phyloP scores from a whole-genome alignment of 805 yeast species.

The Sugiyamaella marilandica region DNA sequence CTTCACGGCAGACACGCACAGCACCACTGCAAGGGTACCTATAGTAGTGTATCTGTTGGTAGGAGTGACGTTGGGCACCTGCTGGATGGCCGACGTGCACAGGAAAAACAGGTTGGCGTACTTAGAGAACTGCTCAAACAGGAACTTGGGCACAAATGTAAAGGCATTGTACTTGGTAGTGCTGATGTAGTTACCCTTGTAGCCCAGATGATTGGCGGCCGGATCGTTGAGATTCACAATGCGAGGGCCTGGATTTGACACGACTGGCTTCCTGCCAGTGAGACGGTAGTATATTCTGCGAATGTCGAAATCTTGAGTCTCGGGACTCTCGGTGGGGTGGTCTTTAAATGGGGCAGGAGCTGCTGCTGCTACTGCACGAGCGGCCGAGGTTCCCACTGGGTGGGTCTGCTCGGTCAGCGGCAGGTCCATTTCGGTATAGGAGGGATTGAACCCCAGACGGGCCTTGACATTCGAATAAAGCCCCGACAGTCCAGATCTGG shows the following conservation, averaged over 20 bases:
- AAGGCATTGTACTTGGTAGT: constrained; percentile 94
- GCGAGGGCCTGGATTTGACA: constrained; percentile 47
- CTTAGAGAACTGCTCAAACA: constrained; percentile 94
- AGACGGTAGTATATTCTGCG: constrained; percentile 30
- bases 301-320: constrained; percentile 32
- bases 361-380: background rate
- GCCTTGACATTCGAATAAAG: constrained; percentile 24
- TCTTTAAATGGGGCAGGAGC: constrained; percentile 7
- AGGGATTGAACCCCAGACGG: constrained; percentile 25
- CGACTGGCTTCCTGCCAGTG: constrained; percentile 25
- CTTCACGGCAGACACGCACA: constrained; percentile 85
- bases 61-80: constrained; percentile 94
- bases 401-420: constrained; percentile 26
- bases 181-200: constrained; percentile 78
- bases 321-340: constrained; percentile 15
- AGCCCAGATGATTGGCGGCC: constrained; percentile 51
- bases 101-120: constrained; percentile 93
- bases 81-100: constrained; percentile 90
- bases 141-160: constrained; percentile 89
- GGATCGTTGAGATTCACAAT: constrained; percentile 64
- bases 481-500: constrained; percentile 20
- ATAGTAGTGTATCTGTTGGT: constrained; percentile 94
- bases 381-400: constrained; percentile 1
- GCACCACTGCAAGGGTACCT: constrained; percentile 79
- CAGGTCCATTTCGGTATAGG: constrained; percentile 30